phyloP scores from a whole-genome alignment of 2,329 filamentous ascomycete genomes.

The Pseudogymnoascus sp. region DNA sequence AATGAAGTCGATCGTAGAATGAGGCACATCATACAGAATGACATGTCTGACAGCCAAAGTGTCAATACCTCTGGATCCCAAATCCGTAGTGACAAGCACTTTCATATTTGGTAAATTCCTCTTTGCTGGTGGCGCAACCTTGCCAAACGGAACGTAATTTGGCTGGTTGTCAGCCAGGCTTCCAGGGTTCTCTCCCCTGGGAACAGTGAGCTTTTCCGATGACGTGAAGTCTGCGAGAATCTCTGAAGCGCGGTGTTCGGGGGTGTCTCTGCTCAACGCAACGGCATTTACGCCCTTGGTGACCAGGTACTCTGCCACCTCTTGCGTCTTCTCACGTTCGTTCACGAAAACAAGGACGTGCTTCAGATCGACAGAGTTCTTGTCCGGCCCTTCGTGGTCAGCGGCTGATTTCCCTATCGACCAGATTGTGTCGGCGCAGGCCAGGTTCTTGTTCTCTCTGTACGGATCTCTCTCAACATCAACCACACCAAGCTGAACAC shows the following conservation, averaged over 20 bases:
- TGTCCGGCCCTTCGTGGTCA: conserved; percentile 48
- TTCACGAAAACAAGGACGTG: conserved; percentile 95
- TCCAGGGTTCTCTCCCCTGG: conserved; percentile 31
- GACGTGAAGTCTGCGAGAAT: conserved; percentile 68
- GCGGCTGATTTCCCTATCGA: conserved; percentile 73
- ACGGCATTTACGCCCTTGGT: conserved; percentile 84
- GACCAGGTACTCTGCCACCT: conserved; percentile 70
- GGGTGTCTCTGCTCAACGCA: conserved; percentile 77
- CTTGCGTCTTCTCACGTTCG: conserved; percentile 79
- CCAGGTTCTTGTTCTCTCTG: conserved; percentile 83
- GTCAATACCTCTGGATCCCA: conserved; percentile 89
- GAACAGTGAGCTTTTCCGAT: conserved; percentile 32
- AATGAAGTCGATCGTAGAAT: conserved; percentile 96
- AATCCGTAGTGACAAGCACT: conserved; percentile 88
- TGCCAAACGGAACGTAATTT: conserved; percentile 26
- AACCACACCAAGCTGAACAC: conserved; percentile 88
- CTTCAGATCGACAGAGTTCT: conserved; percentile 60
- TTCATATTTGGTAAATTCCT: conserved; percentile 63
- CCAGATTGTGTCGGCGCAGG: conserved; percentile 92
- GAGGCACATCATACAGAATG: conserved; percentile 93
- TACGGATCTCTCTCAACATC: conserved; percentile 92
- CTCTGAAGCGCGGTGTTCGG: conserved; percentile 68
- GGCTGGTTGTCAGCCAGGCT: conserved; percentile 33
- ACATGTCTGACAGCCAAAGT: conserved; percentile 87
- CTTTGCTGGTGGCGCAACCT: conserved; percentile 21